Conservation (phyloP, 495 filamentous ascomycete genomes). For the Venustampulla echinocandica region DNA sequence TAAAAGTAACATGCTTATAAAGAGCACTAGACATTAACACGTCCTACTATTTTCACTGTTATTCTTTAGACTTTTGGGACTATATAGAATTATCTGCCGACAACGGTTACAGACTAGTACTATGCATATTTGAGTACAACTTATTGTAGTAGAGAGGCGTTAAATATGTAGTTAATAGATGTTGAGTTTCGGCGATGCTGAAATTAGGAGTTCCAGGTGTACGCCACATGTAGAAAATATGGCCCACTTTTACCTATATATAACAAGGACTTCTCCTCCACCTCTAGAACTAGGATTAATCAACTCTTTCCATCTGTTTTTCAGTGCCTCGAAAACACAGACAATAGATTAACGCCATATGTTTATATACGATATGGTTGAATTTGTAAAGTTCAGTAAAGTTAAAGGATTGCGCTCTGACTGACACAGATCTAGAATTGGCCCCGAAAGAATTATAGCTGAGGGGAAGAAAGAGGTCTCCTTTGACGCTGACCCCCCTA, state of each 20-base stretch:
- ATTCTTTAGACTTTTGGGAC: not conserved
- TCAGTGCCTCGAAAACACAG: too few relatives aligned
- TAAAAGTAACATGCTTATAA: not conserved
- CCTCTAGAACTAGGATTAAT: too few relatives aligned
- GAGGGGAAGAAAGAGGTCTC: too few relatives aligned
- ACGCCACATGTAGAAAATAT: too few relatives aligned
- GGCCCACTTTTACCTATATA: too few relatives aligned
- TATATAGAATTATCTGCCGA: not conserved
- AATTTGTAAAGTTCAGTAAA: conserved; percentile 15
- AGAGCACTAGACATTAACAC: not conserved
- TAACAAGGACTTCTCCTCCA: too few relatives aligned
- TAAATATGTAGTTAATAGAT: too few relatives aligned
- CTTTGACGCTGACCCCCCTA: too few relatives aligned
- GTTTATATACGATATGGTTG: conserved; percentile 12
- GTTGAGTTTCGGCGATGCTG: too few relatives aligned
- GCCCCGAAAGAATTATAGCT: not conserved
- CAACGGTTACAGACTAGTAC: not conserved
- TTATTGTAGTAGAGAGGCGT: too few relatives aligned
- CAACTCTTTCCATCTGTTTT: too few relatives aligned
- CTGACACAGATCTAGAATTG: conserved; percentile 10
- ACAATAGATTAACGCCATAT: not conserved
- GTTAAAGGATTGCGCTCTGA: conserved; percentile 13
- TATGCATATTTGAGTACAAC: not conserved
- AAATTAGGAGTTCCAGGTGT: too few relatives aligned
- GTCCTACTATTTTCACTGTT: not conserved